Conservation (phyloP, 129 eudicot genomes). For the Smallanthus sonchifolius region DNA sequence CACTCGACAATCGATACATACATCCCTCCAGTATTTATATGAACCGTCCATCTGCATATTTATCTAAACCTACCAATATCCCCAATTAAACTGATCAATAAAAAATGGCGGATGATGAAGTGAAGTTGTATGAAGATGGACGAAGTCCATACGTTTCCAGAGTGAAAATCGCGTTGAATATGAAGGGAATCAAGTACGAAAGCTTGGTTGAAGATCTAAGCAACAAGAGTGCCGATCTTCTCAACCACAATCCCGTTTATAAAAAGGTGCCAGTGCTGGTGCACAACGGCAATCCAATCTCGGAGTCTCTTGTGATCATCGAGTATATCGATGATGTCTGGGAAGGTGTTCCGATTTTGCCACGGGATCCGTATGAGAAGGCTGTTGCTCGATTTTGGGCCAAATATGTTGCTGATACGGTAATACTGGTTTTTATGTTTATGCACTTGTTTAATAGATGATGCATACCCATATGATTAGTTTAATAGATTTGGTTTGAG, state of each 20-base stretch:
- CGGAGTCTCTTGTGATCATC: slow-evolving; percentile 32
- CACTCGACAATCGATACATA: background rate
- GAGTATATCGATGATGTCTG: slow-evolving; percentile 31
- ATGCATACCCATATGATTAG: too few relatives aligned
- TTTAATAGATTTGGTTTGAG: too few relatives aligned
- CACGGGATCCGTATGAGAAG: slow-evolving; percentile 30
- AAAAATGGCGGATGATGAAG: slow-evolving; percentile 31
- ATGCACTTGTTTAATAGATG: too few relatives aligned
- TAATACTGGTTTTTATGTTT: background rate
- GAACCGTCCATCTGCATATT: background rate
- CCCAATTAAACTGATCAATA: background rate
- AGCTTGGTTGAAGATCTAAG: slow-evolving; percentile 12
- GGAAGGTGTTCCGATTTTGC: slow-evolving; percentile 22
- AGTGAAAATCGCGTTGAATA: slow-evolving; percentile 30
- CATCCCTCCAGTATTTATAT: background rate
- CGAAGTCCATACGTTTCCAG: slow-evolving; percentile 22
- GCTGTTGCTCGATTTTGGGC: slow-evolving; percentile 31
- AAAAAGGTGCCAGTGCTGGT: slow-evolving; percentile 19
- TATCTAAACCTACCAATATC: background rate
- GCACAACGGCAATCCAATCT: slow-evolving; percentile 33
- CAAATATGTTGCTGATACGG: slow-evolving; percentile 29
- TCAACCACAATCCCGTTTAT: slow-evolving; percentile 29
- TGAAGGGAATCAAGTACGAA: slow-evolving; percentile 24
- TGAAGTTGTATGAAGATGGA: slow-evolving; percentile 21
- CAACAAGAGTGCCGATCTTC: slow-evolving; percentile 21